Evolutionary conservation across 306 rosid species (phyloP).

Genomic region (Vigna unguiculata): DNA sequence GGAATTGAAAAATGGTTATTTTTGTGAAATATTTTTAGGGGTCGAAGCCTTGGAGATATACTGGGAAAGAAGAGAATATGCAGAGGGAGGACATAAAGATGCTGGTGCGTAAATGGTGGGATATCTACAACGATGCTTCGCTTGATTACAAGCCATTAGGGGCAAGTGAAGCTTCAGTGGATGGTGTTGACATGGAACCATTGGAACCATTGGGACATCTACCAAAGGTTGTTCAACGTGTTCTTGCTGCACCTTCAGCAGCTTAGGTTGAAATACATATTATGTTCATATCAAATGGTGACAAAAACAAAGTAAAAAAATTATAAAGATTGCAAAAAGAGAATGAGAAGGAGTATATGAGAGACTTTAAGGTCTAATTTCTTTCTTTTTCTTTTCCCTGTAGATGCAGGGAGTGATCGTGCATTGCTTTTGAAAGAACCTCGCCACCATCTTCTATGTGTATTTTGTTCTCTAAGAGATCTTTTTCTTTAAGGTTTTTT

Average conservation of each 20-base stretch:
- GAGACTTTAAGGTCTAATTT: conserved; percentile 1
- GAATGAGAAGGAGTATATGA: neutral
- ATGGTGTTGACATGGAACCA: conserved; percentile 49
- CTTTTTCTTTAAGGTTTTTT: neutral
- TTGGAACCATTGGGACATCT: conserved; percentile 57
- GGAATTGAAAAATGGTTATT: neutral
- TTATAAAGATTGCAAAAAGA: neutral
- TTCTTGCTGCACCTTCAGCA: conserved; percentile 78
- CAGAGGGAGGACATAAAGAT: conserved; percentile 77
- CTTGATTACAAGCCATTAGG: conserved; percentile 52
- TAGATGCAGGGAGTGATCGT: neutral
- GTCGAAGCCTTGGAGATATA: conserved; percentile 92
- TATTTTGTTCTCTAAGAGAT: neutral
- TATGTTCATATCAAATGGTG: no score
- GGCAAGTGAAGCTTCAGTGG: neutral
- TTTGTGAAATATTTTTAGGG: conserved; percentile 50
- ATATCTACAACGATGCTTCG: conserved; percentile 61
- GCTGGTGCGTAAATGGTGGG: conserved; percentile 85
- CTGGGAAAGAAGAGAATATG: conserved; percentile 83
- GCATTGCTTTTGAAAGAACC: neutral
- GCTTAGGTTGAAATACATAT: conserved; percentile 45
- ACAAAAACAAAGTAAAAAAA: neutral
- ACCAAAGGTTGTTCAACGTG: conserved; percentile 50
- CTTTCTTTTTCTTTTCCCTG: neutral
- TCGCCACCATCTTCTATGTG: neutral